A percentile compares a stretch with the other conserved stretches of the same genome.
Conservation (phyloP, 805 yeast species). For the Yarrowia deformans region DNA sequence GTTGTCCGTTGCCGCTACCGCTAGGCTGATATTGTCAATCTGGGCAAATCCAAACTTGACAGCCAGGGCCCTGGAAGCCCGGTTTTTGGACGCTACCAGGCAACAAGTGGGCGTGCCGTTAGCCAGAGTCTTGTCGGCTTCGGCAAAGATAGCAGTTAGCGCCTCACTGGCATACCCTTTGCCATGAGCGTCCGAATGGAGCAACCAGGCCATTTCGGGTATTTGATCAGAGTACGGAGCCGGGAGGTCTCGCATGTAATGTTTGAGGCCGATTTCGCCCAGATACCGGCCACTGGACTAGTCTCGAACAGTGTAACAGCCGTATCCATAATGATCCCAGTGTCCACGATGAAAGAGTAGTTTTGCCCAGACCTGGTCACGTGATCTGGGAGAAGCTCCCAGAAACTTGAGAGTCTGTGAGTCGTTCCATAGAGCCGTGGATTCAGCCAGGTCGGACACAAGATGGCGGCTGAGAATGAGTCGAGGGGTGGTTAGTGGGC, state of each 20-base stretch:
- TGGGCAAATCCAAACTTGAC: constrained; percentile 7
- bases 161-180: constrained; percentile 19
- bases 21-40: not conserved
- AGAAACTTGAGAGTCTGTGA: not conserved
- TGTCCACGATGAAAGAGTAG: constrained; percentile 20
- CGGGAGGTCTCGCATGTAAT: not conserved
- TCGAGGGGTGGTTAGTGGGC: not conserved
- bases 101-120: not conserved
- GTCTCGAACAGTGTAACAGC: constrained; percentile 16
- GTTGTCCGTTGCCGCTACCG: too few species aligned
- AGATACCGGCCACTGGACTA: not conserved
- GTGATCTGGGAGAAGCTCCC: not conserved
- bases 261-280: constrained; percentile 12
- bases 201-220: constrained; percentile 7
- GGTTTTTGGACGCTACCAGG: not conserved
- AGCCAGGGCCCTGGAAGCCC: not conserved
- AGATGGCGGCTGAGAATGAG: not conserved
- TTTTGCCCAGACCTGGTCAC: constrained; percentile 7
- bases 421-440: constrained; percentile 9
- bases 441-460: not conserved
- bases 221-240: not conserved
- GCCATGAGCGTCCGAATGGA: constrained; percentile 2
- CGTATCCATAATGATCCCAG: constrained; percentile 24
- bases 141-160: not conserved
- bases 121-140: not conserved